Evolutionary conservation across 441 rosid genomes (phyloP).

Genomic region (Geranium incanum): DNA sequence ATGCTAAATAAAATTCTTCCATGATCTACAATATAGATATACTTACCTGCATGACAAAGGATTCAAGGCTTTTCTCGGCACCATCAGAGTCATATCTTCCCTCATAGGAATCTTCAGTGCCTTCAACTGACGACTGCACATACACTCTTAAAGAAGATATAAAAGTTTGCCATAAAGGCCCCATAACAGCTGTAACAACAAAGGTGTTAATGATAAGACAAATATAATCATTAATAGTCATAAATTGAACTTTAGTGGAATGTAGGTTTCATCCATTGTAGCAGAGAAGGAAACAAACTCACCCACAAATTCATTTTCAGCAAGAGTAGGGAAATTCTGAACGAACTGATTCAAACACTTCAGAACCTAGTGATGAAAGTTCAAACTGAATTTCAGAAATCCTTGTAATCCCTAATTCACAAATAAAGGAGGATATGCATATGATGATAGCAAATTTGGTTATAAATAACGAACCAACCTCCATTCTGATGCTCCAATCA

Average conservation of each 20-base stretch:
- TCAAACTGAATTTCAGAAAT: constrained; percentile 12
- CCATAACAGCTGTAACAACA: constrained; percentile 56
- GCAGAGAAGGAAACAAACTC: constrained; percentile 23
- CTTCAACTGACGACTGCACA: constrained; percentile 62
- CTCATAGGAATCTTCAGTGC: constrained; percentile 65
- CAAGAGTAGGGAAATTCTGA: constrained; percentile 65
- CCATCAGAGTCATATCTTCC: constrained; percentile 96
- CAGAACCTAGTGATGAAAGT: constrained; percentile 46
- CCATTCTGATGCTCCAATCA: constrained; percentile 91
- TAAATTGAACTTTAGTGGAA: constrained; percentile 4
- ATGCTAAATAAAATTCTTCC: not conserved
- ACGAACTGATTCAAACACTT: constrained; percentile 89
- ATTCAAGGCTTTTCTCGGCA: constrained; percentile 85
- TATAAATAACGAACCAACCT: constrained; percentile 44
- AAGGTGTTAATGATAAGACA: constrained; percentile 15
- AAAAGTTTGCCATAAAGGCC: constrained; percentile 89
- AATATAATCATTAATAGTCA: constrained; percentile 13
- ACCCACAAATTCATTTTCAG: constrained; percentile 70
- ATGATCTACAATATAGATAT: constrained; percentile 11
- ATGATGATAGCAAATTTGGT: constrained; percentile 13
- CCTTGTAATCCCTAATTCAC: constrained; percentile 8
- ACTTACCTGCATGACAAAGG: constrained; percentile 80
- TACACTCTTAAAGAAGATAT: constrained; percentile 68
- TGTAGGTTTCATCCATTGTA: constrained; percentile 1
- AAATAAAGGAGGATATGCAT: not conserved